A percentile compares a stretch with the other conserved stretches of the same genome.
Conservation (phyloP, 2,329 filamentous ascomycete species). For the Alternaria sp. region DNA sequence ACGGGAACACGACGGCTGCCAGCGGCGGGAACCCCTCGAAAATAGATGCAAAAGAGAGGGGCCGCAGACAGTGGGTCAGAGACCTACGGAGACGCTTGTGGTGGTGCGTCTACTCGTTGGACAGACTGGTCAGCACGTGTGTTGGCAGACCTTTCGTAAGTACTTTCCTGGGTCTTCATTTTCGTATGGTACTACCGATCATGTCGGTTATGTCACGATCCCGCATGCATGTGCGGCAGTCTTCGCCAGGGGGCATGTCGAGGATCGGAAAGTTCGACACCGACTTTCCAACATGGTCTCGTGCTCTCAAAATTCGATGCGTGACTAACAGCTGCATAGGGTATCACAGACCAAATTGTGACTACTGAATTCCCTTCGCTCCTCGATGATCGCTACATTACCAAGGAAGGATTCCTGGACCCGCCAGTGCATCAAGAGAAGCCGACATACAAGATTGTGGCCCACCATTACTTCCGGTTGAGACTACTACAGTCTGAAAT, state of each 20-base stretch:
- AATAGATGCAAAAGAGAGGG: slow-evolving; percentile 63
- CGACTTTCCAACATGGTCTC: not conserved
- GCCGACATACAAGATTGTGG: slow-evolving; percentile 87
- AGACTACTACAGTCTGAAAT: slow-evolving; percentile 93
- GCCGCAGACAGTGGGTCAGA: slow-evolving; percentile 80
- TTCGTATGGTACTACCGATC: not conserved
- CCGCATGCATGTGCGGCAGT: not conserved
- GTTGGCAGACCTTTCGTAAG: slow-evolving; percentile 83
- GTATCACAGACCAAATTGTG: slow-evolving; percentile 94
- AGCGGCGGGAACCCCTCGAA: slow-evolving; percentile 33
- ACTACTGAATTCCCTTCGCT: slow-evolving; percentile 93
- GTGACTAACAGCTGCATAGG: slow-evolving; percentile 22
- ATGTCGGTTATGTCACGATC: not conserved
- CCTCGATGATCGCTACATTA: slow-evolving; percentile 88
- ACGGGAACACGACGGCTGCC: slow-evolving; percentile 27
- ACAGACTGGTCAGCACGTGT: slow-evolving; percentile 92
- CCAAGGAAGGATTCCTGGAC: slow-evolving; percentile 73
- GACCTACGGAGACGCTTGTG: slow-evolving; percentile 86
- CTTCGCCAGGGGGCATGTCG: not conserved
- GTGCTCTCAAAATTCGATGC: not conserved
- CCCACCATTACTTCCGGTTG: slow-evolving; percentile 90
- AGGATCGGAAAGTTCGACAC: not conserved
- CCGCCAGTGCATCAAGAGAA: slow-evolving; percentile 63
- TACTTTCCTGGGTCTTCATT: slow-evolving; percentile 1
- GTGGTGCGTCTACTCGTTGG: slow-evolving; percentile 97